Evolutionary conservation across 129 eudicot genomes (phyloP).

Genomic region (Chrysanthemum makinoi): DNA sequence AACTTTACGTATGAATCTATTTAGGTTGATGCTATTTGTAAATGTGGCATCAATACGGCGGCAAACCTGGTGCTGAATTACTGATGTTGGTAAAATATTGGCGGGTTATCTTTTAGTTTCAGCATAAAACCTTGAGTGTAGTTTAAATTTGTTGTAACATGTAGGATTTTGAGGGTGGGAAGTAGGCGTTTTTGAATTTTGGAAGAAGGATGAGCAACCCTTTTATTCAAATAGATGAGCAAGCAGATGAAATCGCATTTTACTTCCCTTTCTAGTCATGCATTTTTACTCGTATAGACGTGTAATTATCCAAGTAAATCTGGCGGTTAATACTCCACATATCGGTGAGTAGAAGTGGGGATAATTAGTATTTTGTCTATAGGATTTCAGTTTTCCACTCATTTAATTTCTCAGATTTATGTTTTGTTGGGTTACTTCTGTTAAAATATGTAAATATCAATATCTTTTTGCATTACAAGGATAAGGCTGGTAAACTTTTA

Average conservation of each 20-base stretch:
- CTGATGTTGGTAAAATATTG: not conserved
- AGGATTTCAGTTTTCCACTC: too few relatives aligned
- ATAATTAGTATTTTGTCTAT: too few relatives aligned
- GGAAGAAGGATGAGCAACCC: not conserved
- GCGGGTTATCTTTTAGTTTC: not conserved
- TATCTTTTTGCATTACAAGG: too few relatives aligned
- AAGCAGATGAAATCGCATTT: not conserved
- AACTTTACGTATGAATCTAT: not conserved
- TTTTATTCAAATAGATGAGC: not conserved
- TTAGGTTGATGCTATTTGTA: not conserved
- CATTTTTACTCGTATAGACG: too few relatives aligned
- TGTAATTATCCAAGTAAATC: too few relatives aligned
- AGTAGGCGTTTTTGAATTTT: conserved; percentile 7
- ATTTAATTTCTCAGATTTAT: too few relatives aligned
- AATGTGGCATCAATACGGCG: conserved; percentile 2
- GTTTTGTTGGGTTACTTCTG: too few relatives aligned
- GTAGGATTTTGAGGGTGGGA: conserved; percentile 3
- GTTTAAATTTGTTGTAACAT: conserved; percentile 10
- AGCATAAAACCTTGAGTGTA: not conserved
- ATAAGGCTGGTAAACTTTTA: too few relatives aligned
- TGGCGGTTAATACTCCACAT: too few relatives aligned
- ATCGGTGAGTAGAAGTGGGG: too few relatives aligned
- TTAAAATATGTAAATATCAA: too few relatives aligned
- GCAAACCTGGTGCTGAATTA: not conserved
- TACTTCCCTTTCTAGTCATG: not conserved